A percentile compares a stretch with the other conserved stretches of the same genome.
Evolutionary conservation across 176 grass and related monocot genomes (phyloP).

Genomic region (bread wheat (Triticum aestivum)): IWGSC_CS_RefSeq_v2.1 NC_057795.1:247258933-247259432

Average conservation of each 20-base stretch:
- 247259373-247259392: slow-evolving; percentile 56
- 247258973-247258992: slow-evolving; percentile 63
- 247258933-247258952: slow-evolving; percentile 51
- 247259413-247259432: slow-evolving; percentile 51
- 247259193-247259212: slow-evolving; percentile 62
- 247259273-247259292: slow-evolving; percentile 55
- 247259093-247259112: slow-evolving; percentile 63
- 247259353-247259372: slow-evolving; percentile 64
- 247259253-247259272: slow-evolving; percentile 37
- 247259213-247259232: slow-evolving; percentile 51
- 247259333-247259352: slow-evolving; percentile 52
- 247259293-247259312: slow-evolving; percentile 56
- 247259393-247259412: slow-evolving; percentile 45
- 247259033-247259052: slow-evolving; percentile 45
- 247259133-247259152: slow-evolving; percentile 59
- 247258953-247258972: slow-evolving; percentile 47
- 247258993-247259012: slow-evolving; percentile 64
- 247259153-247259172: slow-evolving; percentile 44
- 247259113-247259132: slow-evolving; percentile 45
- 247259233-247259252: slow-evolving; percentile 45
- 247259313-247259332: slow-evolving; percentile 44
- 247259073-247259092: slow-evolving; percentile 23
- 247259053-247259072: slow-evolving; percentile 49
- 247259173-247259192: slow-evolving; percentile 64
- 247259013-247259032: slow-evolving; percentile 54